phyloP scores from a whole-genome alignment of 2,329 filamentous ascomycete genomes.

The Graphilbum sp. region DNA sequence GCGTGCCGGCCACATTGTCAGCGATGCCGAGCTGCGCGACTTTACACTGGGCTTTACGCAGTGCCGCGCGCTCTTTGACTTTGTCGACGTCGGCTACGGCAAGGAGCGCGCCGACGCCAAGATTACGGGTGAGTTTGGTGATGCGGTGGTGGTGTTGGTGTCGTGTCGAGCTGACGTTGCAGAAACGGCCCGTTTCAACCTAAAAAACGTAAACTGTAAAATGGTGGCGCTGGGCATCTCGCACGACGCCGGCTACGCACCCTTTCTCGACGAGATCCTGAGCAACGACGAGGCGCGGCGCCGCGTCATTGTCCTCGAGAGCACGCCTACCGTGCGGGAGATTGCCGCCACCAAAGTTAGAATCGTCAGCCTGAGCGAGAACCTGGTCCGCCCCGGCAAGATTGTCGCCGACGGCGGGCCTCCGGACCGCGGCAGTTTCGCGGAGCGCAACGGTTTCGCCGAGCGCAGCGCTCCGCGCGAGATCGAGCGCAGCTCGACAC shows the following conservation, averaged over 20 bases:
- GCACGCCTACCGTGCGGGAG: constrained; percentile 31
- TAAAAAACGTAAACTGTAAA: constrained; percentile 44
- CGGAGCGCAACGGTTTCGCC: constrained; percentile 1
- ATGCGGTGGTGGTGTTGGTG: too few species aligned
- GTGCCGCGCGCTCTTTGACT: constrained; percentile 42
- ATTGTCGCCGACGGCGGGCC: constrained; percentile 28
- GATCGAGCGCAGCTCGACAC: too few species aligned
- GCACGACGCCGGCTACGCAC: constrained; percentile 43
- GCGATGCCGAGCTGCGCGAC: constrained; percentile 30
- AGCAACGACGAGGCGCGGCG: constrained; percentile 23
- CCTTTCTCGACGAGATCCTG: constrained; percentile 39
- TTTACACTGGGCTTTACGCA: constrained; percentile 46
- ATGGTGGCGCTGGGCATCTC: constrained; percentile 45
- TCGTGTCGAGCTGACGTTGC: too few species aligned
- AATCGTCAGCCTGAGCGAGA: constrained; percentile 27
- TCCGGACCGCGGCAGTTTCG: constrained; percentile 4
- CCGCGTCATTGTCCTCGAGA: constrained; percentile 38
- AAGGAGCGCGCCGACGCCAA: constrained; percentile 44
- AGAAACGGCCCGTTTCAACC: constrained; percentile 39
- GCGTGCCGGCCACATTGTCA: constrained; percentile 28
- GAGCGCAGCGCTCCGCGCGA: too few species aligned
- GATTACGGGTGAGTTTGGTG: constrained; percentile 33
- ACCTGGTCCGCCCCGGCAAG: constrained; percentile 38
- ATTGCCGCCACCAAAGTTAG: constrained; percentile 28
- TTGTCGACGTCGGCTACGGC: constrained; percentile 43